Percentiles rank a stretch among this genome's conserved stretches.
Evolutionary conservation across 1,284 basidiomycete genomes (phyloP).

Genomic region (Cutaneotrichosporon arboriforme): DNA sequence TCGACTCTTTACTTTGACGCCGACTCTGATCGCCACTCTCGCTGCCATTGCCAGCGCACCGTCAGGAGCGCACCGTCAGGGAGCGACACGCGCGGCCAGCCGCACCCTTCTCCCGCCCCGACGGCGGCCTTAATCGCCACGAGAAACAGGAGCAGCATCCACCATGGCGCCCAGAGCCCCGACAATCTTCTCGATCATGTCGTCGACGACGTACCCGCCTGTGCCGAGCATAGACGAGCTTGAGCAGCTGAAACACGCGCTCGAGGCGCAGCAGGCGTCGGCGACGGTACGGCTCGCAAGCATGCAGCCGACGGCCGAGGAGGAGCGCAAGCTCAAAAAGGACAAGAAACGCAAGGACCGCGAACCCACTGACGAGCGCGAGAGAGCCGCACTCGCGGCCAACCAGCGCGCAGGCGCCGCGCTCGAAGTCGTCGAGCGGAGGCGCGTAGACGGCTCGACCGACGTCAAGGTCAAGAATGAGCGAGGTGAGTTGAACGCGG

Average conservation of each 20-base stretch:
- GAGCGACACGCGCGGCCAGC: too few relatives aligned
- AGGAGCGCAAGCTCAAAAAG: conserved; percentile 61
- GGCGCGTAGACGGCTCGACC: conserved; percentile 7
- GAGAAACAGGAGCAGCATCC: too few relatives aligned
- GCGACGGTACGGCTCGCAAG: conserved; percentile 60
- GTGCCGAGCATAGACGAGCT: conserved; percentile 68
- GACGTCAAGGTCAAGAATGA: conserved; percentile 39
- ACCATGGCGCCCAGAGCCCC: conserved; percentile 24
- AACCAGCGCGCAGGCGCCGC: conserved; percentile 29
- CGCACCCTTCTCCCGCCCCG: too few relatives aligned
- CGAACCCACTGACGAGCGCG: conserved; percentile 56
- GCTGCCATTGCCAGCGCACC: too few relatives aligned
- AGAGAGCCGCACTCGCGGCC: conserved; percentile 51
- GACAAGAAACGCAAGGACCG: conserved; percentile 60
- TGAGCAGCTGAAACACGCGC: conserved; percentile 58
- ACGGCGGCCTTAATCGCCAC: too few relatives aligned
- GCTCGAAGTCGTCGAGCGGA: conserved; percentile 31
- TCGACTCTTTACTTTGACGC: too few relatives aligned
- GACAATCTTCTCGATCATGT: conserved; percentile 29
- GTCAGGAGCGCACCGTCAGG: too few relatives aligned
- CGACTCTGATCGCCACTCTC: too few relatives aligned
- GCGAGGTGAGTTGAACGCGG: conserved; percentile 32
- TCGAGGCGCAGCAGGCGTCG: conserved; percentile 55
- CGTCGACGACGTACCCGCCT: conserved; percentile 42
- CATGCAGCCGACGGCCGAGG: conserved; percentile 61